Evolutionary conservation across 2,329 filamentous ascomycete species (phyloP).

Genomic region (Bertia moriformis): DNA sequence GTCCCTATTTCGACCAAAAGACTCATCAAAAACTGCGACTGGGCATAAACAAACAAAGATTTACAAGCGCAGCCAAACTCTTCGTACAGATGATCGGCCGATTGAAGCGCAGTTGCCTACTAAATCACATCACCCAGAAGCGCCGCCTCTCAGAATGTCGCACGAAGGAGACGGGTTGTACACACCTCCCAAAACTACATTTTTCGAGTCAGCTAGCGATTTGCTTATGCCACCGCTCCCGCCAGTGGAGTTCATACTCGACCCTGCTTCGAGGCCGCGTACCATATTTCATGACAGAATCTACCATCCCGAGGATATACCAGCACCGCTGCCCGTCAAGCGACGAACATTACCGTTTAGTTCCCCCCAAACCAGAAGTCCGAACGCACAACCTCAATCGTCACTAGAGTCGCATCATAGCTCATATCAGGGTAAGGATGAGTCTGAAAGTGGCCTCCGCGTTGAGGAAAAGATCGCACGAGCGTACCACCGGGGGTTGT

Average conservation of each 20-base stretch:
- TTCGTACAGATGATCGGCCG: too few species aligned
- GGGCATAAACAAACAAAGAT: background rate
- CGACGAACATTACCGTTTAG: slow-evolving; percentile 18
- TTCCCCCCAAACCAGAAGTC: slow-evolving; percentile 9
- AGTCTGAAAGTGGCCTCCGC: slow-evolving; percentile 54
- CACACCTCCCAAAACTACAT: slow-evolving; percentile 75
- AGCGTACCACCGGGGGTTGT: slow-evolving; percentile 79
- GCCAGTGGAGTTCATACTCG: slow-evolving; percentile 64
- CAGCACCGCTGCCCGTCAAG: slow-evolving; percentile 57
- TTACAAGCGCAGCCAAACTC: slow-evolving; percentile 1
- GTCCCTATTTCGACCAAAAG: background rate
- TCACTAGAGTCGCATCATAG: slow-evolving; percentile 8
- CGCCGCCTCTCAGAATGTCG: too few species aligned
- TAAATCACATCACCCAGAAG: too few species aligned
- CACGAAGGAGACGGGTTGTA: slow-evolving; percentile 29
- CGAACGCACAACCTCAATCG: slow-evolving; percentile 13
- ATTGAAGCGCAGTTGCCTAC: too few species aligned
- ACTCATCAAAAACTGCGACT: background rate
- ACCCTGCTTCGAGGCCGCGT: slow-evolving; percentile 66
- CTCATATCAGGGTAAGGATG: slow-evolving; percentile 24
- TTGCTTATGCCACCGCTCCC: slow-evolving; percentile 81
- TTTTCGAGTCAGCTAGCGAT: slow-evolving; percentile 90
- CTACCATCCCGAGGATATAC: slow-evolving; percentile 87
- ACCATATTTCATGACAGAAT: slow-evolving; percentile 96
- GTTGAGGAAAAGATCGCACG: slow-evolving; percentile 97